phyloP scores from a whole-genome alignment of 2,329 filamentous ascomycete genomes.

The Waltergamsia citrina region DNA sequence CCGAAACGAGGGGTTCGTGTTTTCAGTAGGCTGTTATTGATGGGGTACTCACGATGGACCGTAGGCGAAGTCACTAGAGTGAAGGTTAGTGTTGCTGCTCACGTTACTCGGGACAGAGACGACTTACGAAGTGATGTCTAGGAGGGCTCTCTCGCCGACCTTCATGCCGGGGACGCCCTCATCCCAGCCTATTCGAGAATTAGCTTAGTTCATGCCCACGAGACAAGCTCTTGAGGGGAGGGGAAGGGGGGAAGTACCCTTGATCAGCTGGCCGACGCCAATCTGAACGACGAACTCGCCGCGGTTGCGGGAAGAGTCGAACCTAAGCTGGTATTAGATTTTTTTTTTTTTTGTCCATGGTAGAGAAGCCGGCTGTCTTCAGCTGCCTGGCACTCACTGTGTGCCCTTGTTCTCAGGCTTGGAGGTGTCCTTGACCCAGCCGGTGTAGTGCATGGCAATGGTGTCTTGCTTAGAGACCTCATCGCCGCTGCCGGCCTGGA shows the following conservation, averaged over 20 bases:
- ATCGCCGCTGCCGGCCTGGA: conserved; percentile 51
- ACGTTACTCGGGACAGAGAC: too few relatives aligned
- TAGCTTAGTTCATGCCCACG: conserved; percentile 2
- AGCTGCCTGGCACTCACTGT: conserved; percentile 44
- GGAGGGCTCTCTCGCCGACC: conserved; percentile 78
- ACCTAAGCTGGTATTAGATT: conserved; percentile 41
- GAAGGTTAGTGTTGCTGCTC: neutral
- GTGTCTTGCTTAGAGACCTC: conserved; percentile 57
- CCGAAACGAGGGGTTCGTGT: too few relatives aligned
- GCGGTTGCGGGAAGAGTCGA: conserved; percentile 76
- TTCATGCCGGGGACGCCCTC: conserved; percentile 81
- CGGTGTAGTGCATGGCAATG: conserved; percentile 86
- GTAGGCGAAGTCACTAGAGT: conserved; percentile 52
- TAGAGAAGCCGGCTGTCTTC: too few relatives aligned
- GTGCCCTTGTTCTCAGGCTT: conserved; percentile 56
- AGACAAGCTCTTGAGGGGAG: too few relatives aligned
- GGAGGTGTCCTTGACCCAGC: conserved; percentile 64
- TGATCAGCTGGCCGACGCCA: conserved; percentile 77
- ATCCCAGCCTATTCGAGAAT: conserved; percentile 56
- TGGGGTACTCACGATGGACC: conserved; percentile 50
- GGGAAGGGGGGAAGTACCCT: conserved; percentile 44
- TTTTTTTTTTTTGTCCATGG: neutral
- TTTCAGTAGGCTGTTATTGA: too few relatives aligned
- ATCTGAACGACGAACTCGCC: conserved; percentile 71
- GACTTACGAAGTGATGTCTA: conserved; percentile 71